These are phyloP conservation scores for Podaxis pistillaris DNA, from an alignment of 768 basidiomycete genomes.

Conservation along the genomic window DNA sequence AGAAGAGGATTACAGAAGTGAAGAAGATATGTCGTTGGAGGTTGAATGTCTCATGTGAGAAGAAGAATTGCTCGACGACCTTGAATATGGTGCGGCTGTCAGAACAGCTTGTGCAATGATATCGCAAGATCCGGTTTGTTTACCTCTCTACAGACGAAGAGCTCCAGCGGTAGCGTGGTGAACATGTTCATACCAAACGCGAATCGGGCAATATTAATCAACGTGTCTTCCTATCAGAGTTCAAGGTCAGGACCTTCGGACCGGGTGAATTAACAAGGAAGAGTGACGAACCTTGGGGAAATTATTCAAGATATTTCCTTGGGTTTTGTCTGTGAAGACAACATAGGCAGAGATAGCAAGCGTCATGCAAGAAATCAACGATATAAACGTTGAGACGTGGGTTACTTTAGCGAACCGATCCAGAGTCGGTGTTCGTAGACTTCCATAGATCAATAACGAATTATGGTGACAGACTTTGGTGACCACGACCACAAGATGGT, in stretches of 20 bases:
- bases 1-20: slow-evolving; percentile 79
- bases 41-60: slow-evolving; percentile 82
- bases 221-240: slow-evolving; percentile 59
- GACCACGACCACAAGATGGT: not conserved
- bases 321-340: slow-evolving; percentile 87
- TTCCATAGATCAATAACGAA: slow-evolving; percentile 93
- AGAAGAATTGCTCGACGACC: slow-evolving; percentile 97
- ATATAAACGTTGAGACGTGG: slow-evolving; percentile 85
- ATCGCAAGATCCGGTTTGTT: slow-evolving; percentile 11
- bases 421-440: slow-evolving; percentile 87
- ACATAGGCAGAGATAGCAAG: slow-evolving; percentile 85
- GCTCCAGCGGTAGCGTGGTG: slow-evolving; percentile 91
- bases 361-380: slow-evolving; percentile 79
- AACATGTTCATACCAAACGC: slow-evolving; percentile 98
- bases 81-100: slow-evolving; percentile 25
- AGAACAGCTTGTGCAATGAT: not conserved
- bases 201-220: slow-evolving; percentile 94
- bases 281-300: slow-evolving; percentile 64
- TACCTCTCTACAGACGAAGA: slow-evolving; percentile 97
- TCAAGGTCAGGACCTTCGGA: not conserved
- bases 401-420: slow-evolving; percentile 93
- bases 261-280: not conserved
- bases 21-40: slow-evolving; percentile 86
- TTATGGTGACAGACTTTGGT: slow-evolving; percentile 91
- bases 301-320: slow-evolving; percentile 97